These are phyloP conservation scores for Picea glauca DNA, from an alignment of 75 land plant genomes.

Conservation along the genomic window DNA sequence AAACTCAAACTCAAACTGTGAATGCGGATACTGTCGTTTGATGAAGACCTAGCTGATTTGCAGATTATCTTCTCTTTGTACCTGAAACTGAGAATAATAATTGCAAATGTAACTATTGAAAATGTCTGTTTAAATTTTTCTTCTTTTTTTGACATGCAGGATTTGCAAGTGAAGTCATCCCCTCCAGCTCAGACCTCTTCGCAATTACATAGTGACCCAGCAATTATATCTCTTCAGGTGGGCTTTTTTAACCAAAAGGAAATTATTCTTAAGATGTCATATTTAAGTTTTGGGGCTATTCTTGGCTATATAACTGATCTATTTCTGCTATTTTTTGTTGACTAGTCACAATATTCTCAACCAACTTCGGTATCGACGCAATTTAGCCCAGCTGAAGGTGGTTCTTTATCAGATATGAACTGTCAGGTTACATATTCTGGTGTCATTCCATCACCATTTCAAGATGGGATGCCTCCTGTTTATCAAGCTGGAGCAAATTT, in stretches of 20 bases:
- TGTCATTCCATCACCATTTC: conserved; percentile 8
- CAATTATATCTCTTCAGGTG: conserved; percentile 47
- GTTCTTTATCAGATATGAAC: conserved; percentile 8
- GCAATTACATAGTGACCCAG: conserved; percentile 36
- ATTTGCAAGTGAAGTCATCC: conserved; percentile 53
- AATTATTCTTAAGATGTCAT: background rate
- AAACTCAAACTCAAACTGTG: background rate
- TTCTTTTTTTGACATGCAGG: conserved; percentile 16
- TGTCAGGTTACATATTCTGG: conserved; percentile 21
- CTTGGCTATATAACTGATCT: background rate
- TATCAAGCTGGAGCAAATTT: conserved; percentile 28
- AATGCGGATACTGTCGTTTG: background rate
- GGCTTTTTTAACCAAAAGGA: background rate
- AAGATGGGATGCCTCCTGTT: conserved; percentile 15
- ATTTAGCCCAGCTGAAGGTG: conserved; percentile 12
- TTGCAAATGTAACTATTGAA: background rate
- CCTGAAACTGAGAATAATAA: background rate
- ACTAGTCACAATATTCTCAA: conserved; percentile 19
- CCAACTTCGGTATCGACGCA: conserved; percentile 12
- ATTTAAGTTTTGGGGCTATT: background rate
- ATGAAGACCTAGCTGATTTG: background rate
- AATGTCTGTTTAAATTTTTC: background rate
- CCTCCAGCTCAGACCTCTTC: conserved; percentile 32
- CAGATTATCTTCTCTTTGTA: background rate
- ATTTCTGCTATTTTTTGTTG: background rate